These are phyloP conservation scores for Coemansia sp. DNA, from an alignment of 192 early-diverging fungal genomes.

Conservation along the genomic window DNA sequence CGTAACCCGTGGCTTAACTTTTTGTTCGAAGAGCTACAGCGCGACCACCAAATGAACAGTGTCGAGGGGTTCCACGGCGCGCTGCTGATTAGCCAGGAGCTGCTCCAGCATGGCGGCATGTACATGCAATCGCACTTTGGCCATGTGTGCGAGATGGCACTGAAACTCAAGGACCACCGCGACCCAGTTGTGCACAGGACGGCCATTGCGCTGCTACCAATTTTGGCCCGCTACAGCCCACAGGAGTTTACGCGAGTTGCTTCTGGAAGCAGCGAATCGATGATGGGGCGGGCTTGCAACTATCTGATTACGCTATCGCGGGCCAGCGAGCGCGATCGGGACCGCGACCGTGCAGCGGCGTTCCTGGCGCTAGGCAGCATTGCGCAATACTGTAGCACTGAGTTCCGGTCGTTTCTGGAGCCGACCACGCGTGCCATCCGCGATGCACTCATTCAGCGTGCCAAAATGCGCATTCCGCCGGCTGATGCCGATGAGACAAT, in stretches of 20 bases:
- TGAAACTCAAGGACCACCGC: slow-evolving; percentile 73
- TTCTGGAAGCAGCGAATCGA: slow-evolving; percentile 45
- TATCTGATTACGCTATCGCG: slow-evolving; percentile 77
- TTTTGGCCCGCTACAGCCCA: slow-evolving; percentile 77
- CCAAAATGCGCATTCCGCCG: slow-evolving; percentile 40
- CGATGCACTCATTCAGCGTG: slow-evolving; percentile 62
- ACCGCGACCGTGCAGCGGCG: slow-evolving; percentile 56
- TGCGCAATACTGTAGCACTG: slow-evolving; percentile 71
- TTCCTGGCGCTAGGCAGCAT: slow-evolving; percentile 86
- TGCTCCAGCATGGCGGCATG: slow-evolving; percentile 78
- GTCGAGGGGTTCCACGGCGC: slow-evolving; percentile 84
- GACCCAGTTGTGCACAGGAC: slow-evolving; percentile 78
- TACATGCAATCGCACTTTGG: slow-evolving; percentile 82
- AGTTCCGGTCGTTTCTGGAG: slow-evolving; percentile 80
- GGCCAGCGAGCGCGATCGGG: slow-evolving; percentile 49
- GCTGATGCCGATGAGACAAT: slow-evolving; percentile 42
- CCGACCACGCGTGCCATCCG: slow-evolving; percentile 72
- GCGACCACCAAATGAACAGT: slow-evolving; percentile 65
- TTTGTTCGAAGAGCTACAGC: slow-evolving; percentile 81
- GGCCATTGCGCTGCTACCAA: slow-evolving; percentile 81
- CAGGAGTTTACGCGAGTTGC: slow-evolving; percentile 56
- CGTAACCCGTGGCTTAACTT: slow-evolving; percentile 71
- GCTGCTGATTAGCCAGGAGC: slow-evolving; percentile 74
- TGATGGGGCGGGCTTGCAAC: slow-evolving; percentile 71
- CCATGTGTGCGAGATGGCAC: slow-evolving; percentile 72